Conservation (phyloP, 345 rosid species). For the Hypericum perforatum region DNA sequence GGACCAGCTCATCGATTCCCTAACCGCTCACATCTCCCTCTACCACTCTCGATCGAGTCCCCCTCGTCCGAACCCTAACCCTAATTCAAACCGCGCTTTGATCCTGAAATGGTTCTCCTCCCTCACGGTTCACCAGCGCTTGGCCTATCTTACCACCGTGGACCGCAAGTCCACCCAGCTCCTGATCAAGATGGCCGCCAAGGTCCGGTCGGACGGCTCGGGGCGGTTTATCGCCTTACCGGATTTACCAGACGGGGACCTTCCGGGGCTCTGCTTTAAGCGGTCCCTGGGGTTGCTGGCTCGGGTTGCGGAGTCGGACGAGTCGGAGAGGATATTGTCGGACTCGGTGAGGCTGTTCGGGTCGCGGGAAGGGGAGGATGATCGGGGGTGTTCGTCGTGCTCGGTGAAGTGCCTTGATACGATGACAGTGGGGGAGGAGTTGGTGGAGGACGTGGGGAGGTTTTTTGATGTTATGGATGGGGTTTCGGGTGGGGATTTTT, state of each 20-base stretch:
- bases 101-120: constrained; percentile 84
- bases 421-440: constrained; percentile 42
- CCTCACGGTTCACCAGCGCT: constrained; percentile 69
- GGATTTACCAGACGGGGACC: constrained; percentile 54
- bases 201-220: constrained; percentile 44
- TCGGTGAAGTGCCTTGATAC: constrained; percentile 49
- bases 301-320: constrained; percentile 50
- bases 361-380: constrained; percentile 54
- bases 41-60: constrained; percentile 40
- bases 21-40: constrained; percentile 85
- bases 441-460: constrained; percentile 47
- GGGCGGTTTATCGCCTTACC: constrained; percentile 79
- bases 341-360: constrained; percentile 55
- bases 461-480: constrained; percentile 63
- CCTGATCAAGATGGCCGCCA: constrained; percentile 66
- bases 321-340: constrained; percentile 35
- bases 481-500: constrained; percentile 53
- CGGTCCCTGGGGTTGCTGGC: constrained; percentile 65
- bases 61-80: constrained; percentile 17
- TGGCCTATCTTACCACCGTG: constrained; percentile 53
- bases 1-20: constrained; percentile 60
- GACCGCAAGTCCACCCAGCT: constrained; percentile 52
- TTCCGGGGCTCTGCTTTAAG: constrained; percentile 71
- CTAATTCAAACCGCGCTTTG: constrained; percentile 33
- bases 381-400: constrained; percentile 42